Evolutionary conservation across 2,329 filamentous ascomycete species (phyloP), one percentile per base, ranked within the genome.

Genomic region (Biscogniauxia marginata): DNA sequence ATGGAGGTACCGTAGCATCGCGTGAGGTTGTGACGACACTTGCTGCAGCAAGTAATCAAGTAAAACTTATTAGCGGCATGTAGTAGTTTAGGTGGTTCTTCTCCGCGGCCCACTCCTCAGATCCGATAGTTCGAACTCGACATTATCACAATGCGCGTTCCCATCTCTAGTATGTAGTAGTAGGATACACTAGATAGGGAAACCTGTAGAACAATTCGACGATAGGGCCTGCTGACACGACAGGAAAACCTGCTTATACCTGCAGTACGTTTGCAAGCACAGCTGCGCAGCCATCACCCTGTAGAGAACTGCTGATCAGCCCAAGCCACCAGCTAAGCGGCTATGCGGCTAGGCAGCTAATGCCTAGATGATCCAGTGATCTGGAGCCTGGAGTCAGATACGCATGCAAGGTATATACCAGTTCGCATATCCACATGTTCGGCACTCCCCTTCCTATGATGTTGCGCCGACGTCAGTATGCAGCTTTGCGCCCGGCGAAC

Each of bases 381-480:
- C 30, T n/a, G 30, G 30, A 11, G 30, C 30, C 30, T 16, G 13
- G 30, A 3, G 30, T 39, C 30, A 39, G 30, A 39, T 39, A n/a
- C 30, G 30, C n/a, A n/a, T 39, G 30, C 30, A 39, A 39, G 30
- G 30, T 16, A 39, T 25, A 6, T 11, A 6, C 30, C 30, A 16
- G 30, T 39, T 39, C 30, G 30, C 30, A 39, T 39, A 39, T 16
- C 30, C 30, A 16, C n/a, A 11, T 39, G 30, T 39, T 39, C 30
- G 30, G 30, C 30, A 39, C 24, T 25, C 6, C 30, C 57, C 24
- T 21, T 39, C 64, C 57, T 63, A 67, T 68, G 63, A 65, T 65
- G 63, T 53, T 59, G 60, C 52, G 55, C 53, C 58, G 62, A 68
- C 67, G 66, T 69, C 67, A 68, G 64, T 64, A 50, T 64, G 66